Percentiles rank a stretch among this genome's conserved stretches.
Evolutionary conservation across 352 stramenopile genomes (phyloP).

Genomic region (Pythium volutum): DNA sequence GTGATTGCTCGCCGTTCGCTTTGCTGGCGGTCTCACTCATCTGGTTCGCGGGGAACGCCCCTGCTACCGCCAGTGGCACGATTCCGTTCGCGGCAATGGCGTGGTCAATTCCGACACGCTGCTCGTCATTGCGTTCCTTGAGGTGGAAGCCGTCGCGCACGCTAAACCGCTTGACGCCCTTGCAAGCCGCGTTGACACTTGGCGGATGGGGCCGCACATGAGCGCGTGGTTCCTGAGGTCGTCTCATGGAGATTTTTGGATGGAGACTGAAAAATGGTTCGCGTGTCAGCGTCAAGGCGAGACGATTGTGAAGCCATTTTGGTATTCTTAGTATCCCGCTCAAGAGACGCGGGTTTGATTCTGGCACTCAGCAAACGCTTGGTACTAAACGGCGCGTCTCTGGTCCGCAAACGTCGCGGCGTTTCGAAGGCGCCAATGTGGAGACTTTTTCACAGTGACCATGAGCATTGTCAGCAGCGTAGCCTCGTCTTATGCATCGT

Average conservation of each 20-base stretch:
- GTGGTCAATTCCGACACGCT: slow-evolving; percentile 38
- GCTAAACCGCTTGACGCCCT: slow-evolving; percentile 42
- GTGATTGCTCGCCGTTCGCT: background rate
- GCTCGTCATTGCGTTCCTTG: slow-evolving; percentile 52
- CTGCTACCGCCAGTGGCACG: background rate
- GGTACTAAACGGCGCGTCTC: too few relatives aligned
- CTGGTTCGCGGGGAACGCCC: slow-evolving; percentile 1
- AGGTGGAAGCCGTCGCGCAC: slow-evolving; percentile 74
- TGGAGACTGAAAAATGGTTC: background rate
- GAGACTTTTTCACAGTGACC: background rate
- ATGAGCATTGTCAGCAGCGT: slow-evolving; percentile 11
- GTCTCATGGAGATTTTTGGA: background rate
- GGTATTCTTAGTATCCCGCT: slow-evolving; percentile 2
- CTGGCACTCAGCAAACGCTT: too few relatives aligned
- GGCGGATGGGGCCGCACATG: slow-evolving; percentile 4
- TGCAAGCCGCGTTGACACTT: background rate
- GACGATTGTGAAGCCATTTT: background rate
- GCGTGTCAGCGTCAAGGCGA: too few relatives aligned
- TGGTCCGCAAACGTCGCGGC: slow-evolving; percentile 2
- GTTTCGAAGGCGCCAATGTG: background rate
- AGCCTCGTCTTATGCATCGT: slow-evolving; percentile 1
- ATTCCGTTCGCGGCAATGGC: slow-evolving; percentile 21
- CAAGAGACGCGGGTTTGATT: background rate
- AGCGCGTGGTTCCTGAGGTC: background rate
- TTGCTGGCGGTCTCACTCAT: background rate